Base-by-base conservation (phyloP, 495 filamentous ascomycete species). In the Oidiodendron maius region DNA sequence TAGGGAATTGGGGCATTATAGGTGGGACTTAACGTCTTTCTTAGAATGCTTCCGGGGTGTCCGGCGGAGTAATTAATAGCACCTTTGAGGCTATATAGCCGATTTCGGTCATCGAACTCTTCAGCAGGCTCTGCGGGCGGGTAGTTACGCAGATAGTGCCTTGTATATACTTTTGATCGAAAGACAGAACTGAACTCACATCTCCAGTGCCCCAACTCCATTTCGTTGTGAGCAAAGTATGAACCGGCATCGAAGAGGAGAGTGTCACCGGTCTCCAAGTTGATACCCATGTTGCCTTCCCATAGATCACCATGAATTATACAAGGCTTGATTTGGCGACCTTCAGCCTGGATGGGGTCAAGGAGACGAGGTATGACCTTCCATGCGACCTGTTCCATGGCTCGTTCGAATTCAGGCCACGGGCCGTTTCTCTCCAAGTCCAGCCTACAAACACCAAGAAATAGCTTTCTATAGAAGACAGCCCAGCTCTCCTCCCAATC, bases 161-260 rank as follows among this genome's bases (percentile, higher is more conserved):
- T n/a, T n/a, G n/a, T n/a, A n/a, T n/a, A n/a, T n/a, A n/a, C n/a
- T n/a, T n/a, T n/a, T n/a, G n/a, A n/a, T n/a, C n/a, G n/a, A n/a
- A n/a, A n/a, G n/a, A n/a, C n/a, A n/a, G n/a, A n/a, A n/a, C n/a
- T n/a, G n/a, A n/a, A n/a, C n/a, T n/a, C n/a, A n/a, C n/a, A n/a
- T n/a, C n/a, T n/a, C n/a, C n/a, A n/a, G n/a, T n/a, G n/a, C n/a
- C n/a, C n/a, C n/a, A n/a, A n/a, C n/a, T n/a, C n/a, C n/a, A n/a
- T n/a, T 47, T 77, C 74, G 34, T 76, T 71, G 44, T 79, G 74
- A 0, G 64, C 73, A 56, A 69, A 79, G 52, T 68, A 71, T 2
- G 42, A 64, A 36, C 63, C 63, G 0, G 73, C 63, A 55, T 78
- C 74, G 39, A 71, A 78, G 10, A 78, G 55, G 6, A 70, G 28